A percentile compares a stretch with the other conserved stretches of the same genome.
Evolutionary conservation across 441 rosid genomes (phyloP).

Genomic region (Arabidopsis lyrata): DNA sequence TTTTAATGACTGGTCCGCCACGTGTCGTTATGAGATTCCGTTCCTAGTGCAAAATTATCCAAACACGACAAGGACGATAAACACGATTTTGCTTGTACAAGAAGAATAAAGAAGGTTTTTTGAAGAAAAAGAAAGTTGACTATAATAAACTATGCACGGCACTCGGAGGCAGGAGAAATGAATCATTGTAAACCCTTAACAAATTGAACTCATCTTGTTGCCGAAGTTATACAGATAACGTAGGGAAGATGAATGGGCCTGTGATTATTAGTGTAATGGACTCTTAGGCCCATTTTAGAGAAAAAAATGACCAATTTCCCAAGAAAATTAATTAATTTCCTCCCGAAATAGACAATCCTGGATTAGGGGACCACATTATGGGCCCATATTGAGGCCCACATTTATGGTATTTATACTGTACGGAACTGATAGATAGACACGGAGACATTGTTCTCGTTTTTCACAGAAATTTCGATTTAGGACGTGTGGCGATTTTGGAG

Average conservation of each 20-base stretch:
- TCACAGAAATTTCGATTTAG: not conserved
- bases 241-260: not conserved
- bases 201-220: conserved; percentile 8
- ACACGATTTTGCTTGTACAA: conserved; percentile 1
- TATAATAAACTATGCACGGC: not conserved
- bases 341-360: not conserved
- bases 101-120: not conserved
- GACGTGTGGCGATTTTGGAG: conserved; percentile 11
- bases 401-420: not conserved
- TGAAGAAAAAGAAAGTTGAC: not conserved
- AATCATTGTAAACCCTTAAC: conserved; percentile 3
- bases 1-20: not conserved
- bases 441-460: not conserved
- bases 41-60: not conserved
- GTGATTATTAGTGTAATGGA: not conserved
- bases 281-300: not conserved
- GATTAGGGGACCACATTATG: not conserved
- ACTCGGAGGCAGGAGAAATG: not conserved
- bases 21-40: not conserved
- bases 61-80: not conserved
- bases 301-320: too few species aligned
- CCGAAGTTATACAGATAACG: not conserved
- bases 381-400: not conserved
- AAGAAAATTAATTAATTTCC: too few species aligned
- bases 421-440: not conserved